Conservation (phyloP, 2,329 filamentous ascomycete species). For the Hypoxylon sp. region DNA sequence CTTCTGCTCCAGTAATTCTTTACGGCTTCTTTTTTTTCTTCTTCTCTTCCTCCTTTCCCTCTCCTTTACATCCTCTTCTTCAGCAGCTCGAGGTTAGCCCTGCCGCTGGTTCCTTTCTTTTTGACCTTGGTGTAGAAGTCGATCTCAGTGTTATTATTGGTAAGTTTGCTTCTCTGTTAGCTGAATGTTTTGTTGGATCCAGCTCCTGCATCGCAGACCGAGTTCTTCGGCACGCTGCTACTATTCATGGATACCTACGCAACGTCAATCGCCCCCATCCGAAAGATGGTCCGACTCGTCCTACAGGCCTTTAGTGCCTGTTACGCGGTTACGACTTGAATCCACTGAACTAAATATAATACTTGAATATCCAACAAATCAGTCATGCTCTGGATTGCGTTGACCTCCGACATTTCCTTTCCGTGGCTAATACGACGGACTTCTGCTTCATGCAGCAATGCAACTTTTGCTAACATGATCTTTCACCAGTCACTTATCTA, state of each 20-base stretch:
- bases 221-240: constrained; percentile 8
- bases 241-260: constrained; percentile 8
- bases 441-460: constrained; percentile 10
- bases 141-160: constrained; percentile 36
- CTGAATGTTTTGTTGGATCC: not conserved
- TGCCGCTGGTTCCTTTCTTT: constrained; percentile 40
- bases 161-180: constrained; percentile 26
- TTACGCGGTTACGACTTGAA: constrained; percentile 12
- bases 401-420: constrained; percentile 9
- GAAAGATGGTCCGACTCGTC: not conserved
- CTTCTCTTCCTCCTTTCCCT: constrained; percentile 16
- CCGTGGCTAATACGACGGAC: constrained; percentile 18
- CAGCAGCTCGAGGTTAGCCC: constrained; percentile 37
- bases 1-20: constrained; percentile 25
- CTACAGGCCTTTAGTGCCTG: not conserved
- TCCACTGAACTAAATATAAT: too few species aligned
- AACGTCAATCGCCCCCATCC: constrained; percentile 17
- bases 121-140: constrained; percentile 38
- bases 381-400: too few species aligned
- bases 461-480: constrained; percentile 24
- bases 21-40: constrained; percentile 31
- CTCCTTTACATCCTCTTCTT: constrained; percentile 33
- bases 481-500: constrained; percentile 40
- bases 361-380: too few species aligned
- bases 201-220: constrained; percentile 7